Evolutionary conservation across 495 filamentous ascomycete species (phyloP).

Genomic region (Pyronema omphalodes): DNA sequence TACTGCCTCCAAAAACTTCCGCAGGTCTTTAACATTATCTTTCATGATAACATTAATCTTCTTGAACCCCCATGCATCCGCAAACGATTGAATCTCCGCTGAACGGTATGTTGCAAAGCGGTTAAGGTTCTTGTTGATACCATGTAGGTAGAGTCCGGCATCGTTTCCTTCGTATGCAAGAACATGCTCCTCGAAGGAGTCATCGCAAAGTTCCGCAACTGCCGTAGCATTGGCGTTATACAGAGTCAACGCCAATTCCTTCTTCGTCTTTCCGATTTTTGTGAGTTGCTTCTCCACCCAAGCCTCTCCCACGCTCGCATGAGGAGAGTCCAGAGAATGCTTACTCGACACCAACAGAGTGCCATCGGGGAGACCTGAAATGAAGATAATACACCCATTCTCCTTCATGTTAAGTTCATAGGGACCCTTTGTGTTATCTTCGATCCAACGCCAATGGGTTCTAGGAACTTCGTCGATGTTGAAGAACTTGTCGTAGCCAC

Average conservation of each 20-base stretch:
- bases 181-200: constrained; percentile 91
- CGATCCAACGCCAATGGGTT: constrained; percentile 68
- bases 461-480: constrained; percentile 61
- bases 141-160: constrained; percentile 88
- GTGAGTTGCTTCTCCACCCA: constrained; percentile 70
- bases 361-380: constrained; percentile 73
- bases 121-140: constrained; percentile 84
- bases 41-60: constrained; percentile 66
- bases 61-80: constrained; percentile 83
- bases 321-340: constrained; percentile 62
- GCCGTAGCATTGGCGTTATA: constrained; percentile 72
- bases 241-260: constrained; percentile 57
- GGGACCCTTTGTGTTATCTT: constrained; percentile 58
- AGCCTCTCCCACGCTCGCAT: constrained; percentile 65
- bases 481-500: constrained; percentile 99
- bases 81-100: constrained; percentile 64
- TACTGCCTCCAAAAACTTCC: constrained; percentile 50
- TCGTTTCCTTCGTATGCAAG: constrained; percentile 66
- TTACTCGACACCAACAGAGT: constrained; percentile 91
- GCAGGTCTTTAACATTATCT: constrained; percentile 52
- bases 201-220: constrained; percentile 92
- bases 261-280: constrained; percentile 51
- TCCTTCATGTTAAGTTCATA: constrained; percentile 96
- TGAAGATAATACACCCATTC: constrained; percentile 97
- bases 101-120: constrained; percentile 72